Conservation (phyloP, 2,329 filamentous ascomycete species). For the Fusarium sp. region DNA sequence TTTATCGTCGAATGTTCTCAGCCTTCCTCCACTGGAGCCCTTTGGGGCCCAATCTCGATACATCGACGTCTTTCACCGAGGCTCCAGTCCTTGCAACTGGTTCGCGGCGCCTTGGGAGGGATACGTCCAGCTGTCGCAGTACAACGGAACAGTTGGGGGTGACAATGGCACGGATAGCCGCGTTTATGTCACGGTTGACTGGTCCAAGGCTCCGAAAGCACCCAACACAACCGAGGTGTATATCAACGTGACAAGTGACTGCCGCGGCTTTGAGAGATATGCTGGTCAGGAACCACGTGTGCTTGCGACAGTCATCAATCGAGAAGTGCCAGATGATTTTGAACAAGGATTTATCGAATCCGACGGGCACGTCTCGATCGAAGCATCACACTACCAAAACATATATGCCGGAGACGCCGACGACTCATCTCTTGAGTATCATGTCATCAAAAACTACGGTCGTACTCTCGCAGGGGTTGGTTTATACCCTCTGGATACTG, state of each 20-base stretch:
- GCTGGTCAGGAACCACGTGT: slow-evolving; percentile 55
- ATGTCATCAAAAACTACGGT: slow-evolving; percentile 63
- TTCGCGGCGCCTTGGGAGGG: slow-evolving; percentile 45
- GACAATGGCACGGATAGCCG: slow-evolving; percentile 45
- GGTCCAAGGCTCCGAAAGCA: slow-evolving; percentile 50
- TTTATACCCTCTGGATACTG: slow-evolving; percentile 61
- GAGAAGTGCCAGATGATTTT: slow-evolving; percentile 60
- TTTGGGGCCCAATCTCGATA: slow-evolving; percentile 46
- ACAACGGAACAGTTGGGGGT: slow-evolving; percentile 45
- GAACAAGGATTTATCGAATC: slow-evolving; percentile 68
- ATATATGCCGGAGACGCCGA: slow-evolving; percentile 45
- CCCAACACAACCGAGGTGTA: slow-evolving; percentile 57
- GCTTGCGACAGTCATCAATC: slow-evolving; percentile 63
- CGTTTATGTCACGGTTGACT: slow-evolving; percentile 47
- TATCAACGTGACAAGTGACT: slow-evolving; percentile 62
- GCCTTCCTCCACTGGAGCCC: slow-evolving; percentile 46
- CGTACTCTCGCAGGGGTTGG: slow-evolving; percentile 67
- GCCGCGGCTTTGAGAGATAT: slow-evolving; percentile 54
- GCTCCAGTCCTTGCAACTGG: slow-evolving; percentile 46
- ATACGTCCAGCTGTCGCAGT: slow-evolving; percentile 46
- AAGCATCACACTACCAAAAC: slow-evolving; percentile 61
- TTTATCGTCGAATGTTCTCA: slow-evolving; percentile 52
- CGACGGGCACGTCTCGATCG: slow-evolving; percentile 65
- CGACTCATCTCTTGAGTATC: slow-evolving; percentile 53
- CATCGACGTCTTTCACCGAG: slow-evolving; percentile 50